Evolutionary conservation across 352 stramenopile species (phyloP), one percentile per base, ranked within the genome.

Genomic region (Pythium aristosporum): DNA sequence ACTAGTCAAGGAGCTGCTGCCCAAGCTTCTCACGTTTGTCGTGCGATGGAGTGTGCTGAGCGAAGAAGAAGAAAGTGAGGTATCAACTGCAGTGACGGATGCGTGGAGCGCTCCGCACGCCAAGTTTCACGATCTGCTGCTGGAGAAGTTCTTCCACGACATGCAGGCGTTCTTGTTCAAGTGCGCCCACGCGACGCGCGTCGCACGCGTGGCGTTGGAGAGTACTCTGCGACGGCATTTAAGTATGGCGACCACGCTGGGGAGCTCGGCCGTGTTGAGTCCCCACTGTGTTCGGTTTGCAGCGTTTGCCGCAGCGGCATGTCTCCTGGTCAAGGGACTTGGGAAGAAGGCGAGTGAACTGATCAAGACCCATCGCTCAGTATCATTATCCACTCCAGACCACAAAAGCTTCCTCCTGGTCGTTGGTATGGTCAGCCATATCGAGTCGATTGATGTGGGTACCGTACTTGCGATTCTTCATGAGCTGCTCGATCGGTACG

Each of bases 121-220:
- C 1, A 48, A 39, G 21, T 74, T 76, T 20, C 72, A 79, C n/a
- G 82, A 91, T 30, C 61, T 88, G n/a, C 51, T 89, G 42, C 68
- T 88, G 60, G 76, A 86, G 25, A 86, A 85, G 44, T 85, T 88
- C 58, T 86, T 84, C 46, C 56, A 61, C 1, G 71, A 74, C 3
- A 62, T 91, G 47, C 76, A 85, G 50, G 68, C 68, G 25, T 88
- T 88, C 64, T 44, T 77, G 42, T 87, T 88, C 60, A 79, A 67
- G n/a, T 82, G 72, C 46, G 48, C 70, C 18, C 59, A 67, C n/a
- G 76, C 79, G 11, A 65, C 58, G 0, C 30, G 15, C 16, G 32
- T 63, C 12, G 52, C 64, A 1, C 36, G 43, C 0, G 8, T 25
- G 1, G 64, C 41, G 5, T 49, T 71, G 9, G 5, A 25, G 2